Percentiles rank a stretch among this genome's conserved stretches.
These are phyloP conservation scores for Kalanchoe fedtschenkoi DNA, from an alignment of 164 flowering plant species.

Conservation along the genomic window DNA sequence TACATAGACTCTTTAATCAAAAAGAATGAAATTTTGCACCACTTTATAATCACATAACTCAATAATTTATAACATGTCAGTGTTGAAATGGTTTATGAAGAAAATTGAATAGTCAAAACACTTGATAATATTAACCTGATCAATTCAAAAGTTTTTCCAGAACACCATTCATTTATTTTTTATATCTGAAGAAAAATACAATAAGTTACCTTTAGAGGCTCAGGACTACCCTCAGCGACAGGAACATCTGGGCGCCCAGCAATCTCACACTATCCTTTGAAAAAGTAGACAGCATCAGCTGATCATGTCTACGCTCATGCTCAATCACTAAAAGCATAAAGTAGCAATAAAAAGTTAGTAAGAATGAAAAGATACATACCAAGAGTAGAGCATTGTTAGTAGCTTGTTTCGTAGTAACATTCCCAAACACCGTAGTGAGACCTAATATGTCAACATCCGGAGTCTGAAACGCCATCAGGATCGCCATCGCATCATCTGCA, in stretches of 20 bases:
- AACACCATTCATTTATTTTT: neutral
- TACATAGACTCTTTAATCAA: neutral
- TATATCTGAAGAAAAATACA: neutral
- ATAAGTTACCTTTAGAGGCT: slow-evolving; percentile 69
- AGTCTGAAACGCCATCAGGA: slow-evolving; percentile 87
- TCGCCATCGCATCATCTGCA: slow-evolving; percentile 94
- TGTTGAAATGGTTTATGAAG: neutral
- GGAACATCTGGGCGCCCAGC: slow-evolving; percentile 72
- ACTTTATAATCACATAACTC: neutral
- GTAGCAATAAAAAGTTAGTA: neutral
- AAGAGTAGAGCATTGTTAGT: slow-evolving; percentile 83
- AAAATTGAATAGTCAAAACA: too few relatives aligned
- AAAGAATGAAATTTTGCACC: neutral
- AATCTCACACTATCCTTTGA: slow-evolving; percentile 97
- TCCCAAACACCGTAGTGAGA: slow-evolving; percentile 85
- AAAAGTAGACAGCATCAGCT: slow-evolving; percentile 19
- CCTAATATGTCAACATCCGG: slow-evolving; percentile 74
- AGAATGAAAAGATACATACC: slow-evolving; percentile 39
- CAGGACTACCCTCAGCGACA: slow-evolving; percentile 84
- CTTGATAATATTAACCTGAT: neutral
- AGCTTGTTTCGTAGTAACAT: slow-evolving; percentile 66
- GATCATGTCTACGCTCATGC: slow-evolving; percentile 20
- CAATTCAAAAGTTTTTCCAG: neutral
- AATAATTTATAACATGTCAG: neutral
- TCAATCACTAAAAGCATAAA: neutral